Percentiles rank a stretch among this genome's conserved stretches.
phyloP scores from a whole-genome alignment of 1,139 yeast species.

The Blastobotrys petasosporus region DNA sequence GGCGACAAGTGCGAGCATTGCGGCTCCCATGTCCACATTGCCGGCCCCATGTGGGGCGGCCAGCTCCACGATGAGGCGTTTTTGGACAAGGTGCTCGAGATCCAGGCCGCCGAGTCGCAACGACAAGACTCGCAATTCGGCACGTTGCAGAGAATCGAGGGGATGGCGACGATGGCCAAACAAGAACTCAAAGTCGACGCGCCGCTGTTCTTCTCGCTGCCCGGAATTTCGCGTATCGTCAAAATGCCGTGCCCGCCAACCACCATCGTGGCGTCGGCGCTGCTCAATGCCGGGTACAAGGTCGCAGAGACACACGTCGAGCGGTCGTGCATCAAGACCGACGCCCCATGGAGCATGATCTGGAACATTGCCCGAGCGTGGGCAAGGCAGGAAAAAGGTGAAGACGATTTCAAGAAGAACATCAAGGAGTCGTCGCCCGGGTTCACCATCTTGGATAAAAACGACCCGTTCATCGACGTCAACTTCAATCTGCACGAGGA shows the following conservation, averaged over 20 bases:
- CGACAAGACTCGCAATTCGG: slow-evolving; percentile 54
- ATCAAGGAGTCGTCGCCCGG: slow-evolving; percentile 58
- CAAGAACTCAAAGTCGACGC: slow-evolving; percentile 51
- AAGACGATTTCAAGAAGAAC: slow-evolving; percentile 30
- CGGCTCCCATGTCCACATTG: slow-evolving; percentile 61
- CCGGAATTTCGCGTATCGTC: slow-evolving; percentile 65
- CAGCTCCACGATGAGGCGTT: slow-evolving; percentile 63
- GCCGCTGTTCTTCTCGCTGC: slow-evolving; percentile 81
- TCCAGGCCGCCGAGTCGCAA: slow-evolving; percentile 34
- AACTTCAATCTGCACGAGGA: slow-evolving; percentile 48
- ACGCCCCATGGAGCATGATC: slow-evolving; percentile 77
- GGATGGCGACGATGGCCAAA: slow-evolving; percentile 82
- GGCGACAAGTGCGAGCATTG: slow-evolving; percentile 59
- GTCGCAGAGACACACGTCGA: slow-evolving; percentile 86
- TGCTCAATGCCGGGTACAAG: slow-evolving; percentile 77
- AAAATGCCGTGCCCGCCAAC: slow-evolving; percentile 83
- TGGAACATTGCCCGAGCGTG: slow-evolving; percentile 70
- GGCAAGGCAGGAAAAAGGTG: slow-evolving; percentile 40
- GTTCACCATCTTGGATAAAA: slow-evolving; percentile 47
- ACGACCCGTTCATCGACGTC: slow-evolving; percentile 30
- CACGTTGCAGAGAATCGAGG: slow-evolving; percentile 77
- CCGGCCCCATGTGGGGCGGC: slow-evolving; percentile 98
- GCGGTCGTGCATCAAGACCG: slow-evolving; percentile 79
- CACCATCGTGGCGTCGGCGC: slow-evolving; percentile 62
- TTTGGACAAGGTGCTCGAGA: slow-evolving; percentile 53